These are phyloP conservation scores for Vigna unguiculata DNA, from an alignment of 306 rosid genomes.

Conservation along the genomic window DNA sequence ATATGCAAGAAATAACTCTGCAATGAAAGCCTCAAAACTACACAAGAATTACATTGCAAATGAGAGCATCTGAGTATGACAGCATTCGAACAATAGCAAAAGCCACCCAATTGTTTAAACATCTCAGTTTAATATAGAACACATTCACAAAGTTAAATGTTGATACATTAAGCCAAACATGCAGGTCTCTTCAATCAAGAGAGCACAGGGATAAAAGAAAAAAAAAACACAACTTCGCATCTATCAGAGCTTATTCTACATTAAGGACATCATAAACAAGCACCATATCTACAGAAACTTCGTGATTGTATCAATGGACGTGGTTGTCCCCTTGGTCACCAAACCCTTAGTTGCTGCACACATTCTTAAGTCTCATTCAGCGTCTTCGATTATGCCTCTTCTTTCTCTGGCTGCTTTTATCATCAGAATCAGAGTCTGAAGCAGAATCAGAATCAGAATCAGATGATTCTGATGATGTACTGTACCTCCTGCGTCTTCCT, in stretches of 20 bases:
- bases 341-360: conserved; percentile 27
- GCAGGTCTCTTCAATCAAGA: conserved; percentile 27
- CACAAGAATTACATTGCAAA: background rate
- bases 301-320: conserved; percentile 3
- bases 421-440: conserved; percentile 87
- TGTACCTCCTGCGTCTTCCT: conserved; percentile 66
- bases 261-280: conserved; percentile 34
- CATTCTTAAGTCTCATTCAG: conserved; percentile 39
- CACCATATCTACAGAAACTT: conserved; percentile 19
- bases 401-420: conserved; percentile 69
- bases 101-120: conserved; percentile 29
- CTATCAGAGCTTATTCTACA: conserved; percentile 44
- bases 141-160: conserved; percentile 3
- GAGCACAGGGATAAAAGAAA: conserved; percentile 12
- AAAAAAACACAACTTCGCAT: conserved; percentile 25
- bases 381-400: conserved; percentile 68
- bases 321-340: conserved; percentile 6
- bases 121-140: conserved; percentile 30
- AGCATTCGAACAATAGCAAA: conserved; percentile 25
- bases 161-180: conserved; percentile 39
- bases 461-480: conserved; percentile 86
- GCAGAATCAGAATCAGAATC: conserved; percentile 64
- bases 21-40: background rate
- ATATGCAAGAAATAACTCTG: conserved; percentile 2
- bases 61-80: background rate